Evolutionary conservation across 768 basidiomycete species (phyloP), one percentile per base, ranked within the genome.

Genomic region (Rhizopogon sp.): DNA sequence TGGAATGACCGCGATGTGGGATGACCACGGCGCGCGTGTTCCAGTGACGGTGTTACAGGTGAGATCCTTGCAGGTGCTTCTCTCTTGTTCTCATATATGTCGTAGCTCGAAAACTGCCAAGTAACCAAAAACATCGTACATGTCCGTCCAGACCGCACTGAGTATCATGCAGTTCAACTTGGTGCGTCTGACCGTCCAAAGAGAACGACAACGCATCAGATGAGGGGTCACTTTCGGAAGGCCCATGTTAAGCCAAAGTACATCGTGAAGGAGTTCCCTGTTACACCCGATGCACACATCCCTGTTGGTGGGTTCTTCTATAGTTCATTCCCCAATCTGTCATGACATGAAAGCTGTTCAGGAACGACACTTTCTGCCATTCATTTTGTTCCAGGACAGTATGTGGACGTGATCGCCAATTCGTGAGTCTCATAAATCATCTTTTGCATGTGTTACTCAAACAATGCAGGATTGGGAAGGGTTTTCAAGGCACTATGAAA

Each of bases 331-430:
- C 55, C 20, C 7, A 25, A 42, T 16, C 29, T n/a, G n/a, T 50
- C 25, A 42, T 25, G 53, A 25, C 53, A 42, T 40, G 43, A 52
- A 25, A 29, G 35, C 10, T 9, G 41, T 20, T 41, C 58, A 95
- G 93, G 96, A 31, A 94, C 95, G 0, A 88, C 84, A 11, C 65
- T 99, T 39, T 93, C 90, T 45, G 93, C 94, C 0, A 79, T 89
- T 42, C 97, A 99, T 70, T 98, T 96, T 63, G 97, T 98, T 7
- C 97, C 97, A 0, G 97, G 97, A 0, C 97, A 99, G 68, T 93
- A 79, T 65, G 92, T 98, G 11, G 96, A 98, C 69, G 89, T 94
- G 6, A 78, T 90, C 58, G 90, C 89, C 6, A 90, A 88, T 60
- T 92, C 90, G 96, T 98, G 64, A 61, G 91, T 81, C 25, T 37